Conservation (phyloP, 495 filamentous ascomycete genomes). For the Hypoxylon fragiforme region DNA sequence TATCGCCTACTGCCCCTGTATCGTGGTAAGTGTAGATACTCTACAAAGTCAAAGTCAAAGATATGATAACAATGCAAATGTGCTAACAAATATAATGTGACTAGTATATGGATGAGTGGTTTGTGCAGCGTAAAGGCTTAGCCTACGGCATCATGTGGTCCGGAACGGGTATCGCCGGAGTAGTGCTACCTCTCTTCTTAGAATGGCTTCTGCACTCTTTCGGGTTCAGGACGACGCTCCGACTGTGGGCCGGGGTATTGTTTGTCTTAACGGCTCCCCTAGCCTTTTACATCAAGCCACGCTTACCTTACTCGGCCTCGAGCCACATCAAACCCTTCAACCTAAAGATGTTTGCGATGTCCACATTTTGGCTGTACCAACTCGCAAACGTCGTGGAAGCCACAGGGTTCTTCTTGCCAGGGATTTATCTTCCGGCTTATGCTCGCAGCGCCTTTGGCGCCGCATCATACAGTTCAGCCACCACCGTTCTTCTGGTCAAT, state of each 20-base stretch:
- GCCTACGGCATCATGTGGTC: conserved; percentile 58
- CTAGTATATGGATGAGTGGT: conserved; percentile 55
- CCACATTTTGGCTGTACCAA: conserved; percentile 54
- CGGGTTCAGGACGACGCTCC: conserved; percentile 56
- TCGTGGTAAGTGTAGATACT: conserved; percentile 31
- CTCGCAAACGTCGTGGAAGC: conserved; percentile 59
- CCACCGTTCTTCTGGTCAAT: conserved; percentile 60
- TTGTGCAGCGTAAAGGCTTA: conserved; percentile 51
- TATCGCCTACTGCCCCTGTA: conserved; percentile 47
- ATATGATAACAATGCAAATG: not conserved
- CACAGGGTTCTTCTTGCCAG: conserved; percentile 65
- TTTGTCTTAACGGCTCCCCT: conserved; percentile 52
- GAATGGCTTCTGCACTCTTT: conserved; percentile 47
- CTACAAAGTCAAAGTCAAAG: not conserved
- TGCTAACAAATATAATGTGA: conserved; percentile 15
- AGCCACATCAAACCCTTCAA: conserved; percentile 43
- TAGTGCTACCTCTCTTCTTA: conserved; percentile 48
- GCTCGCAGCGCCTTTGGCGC: conserved; percentile 37
- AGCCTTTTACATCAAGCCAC: conserved; percentile 58
- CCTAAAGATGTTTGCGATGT: conserved; percentile 48
- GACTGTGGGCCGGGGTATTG: conserved; percentile 50
- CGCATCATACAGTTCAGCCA: conserved; percentile 44
- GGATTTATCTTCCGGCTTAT: conserved; percentile 64
- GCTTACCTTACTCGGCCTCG: conserved; percentile 50
- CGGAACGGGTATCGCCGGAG: conserved; percentile 48